Conservation (phyloP, 257 asterid species). For the Voacanga thouarsii region DNA sequence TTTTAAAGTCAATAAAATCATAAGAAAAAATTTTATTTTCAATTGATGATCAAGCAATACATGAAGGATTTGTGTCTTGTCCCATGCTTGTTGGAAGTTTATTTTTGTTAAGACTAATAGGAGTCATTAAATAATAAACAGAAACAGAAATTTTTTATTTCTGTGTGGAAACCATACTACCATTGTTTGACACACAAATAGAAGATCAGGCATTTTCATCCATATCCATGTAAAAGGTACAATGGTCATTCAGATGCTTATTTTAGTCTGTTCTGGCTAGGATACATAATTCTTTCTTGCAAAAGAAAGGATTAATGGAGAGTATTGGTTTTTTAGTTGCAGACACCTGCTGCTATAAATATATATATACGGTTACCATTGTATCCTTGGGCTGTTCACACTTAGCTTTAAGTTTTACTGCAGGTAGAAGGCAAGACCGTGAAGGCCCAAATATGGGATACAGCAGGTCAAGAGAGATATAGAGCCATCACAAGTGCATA, state of each 20-base stretch:
- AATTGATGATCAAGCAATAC: background rate
- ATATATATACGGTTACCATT: too few relatives aligned
- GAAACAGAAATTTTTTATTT: too few relatives aligned
- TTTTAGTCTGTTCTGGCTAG: background rate
- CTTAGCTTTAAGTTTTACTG: background rate
- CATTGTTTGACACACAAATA: too few relatives aligned
- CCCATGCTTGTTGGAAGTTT: background rate
- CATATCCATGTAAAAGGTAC: background rate
- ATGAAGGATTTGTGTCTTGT: background rate
- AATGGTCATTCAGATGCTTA: background rate
- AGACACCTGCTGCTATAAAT: background rate
- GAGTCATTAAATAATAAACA: background rate
- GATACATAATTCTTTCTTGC: too few relatives aligned
- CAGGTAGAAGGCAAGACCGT: slow-evolving; percentile 53
- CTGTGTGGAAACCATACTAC: background rate
- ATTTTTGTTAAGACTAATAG: background rate
- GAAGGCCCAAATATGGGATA: slow-evolving; percentile 57
- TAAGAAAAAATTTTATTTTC: background rate
- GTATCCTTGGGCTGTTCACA: background rate
- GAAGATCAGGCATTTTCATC: background rate
- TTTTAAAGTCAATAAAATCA: background rate
- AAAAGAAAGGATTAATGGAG: background rate
- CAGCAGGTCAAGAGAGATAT: slow-evolving; percentile 58
- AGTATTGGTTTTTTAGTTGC: background rate
- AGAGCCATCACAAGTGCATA: slow-evolving; percentile 53